Evolutionary conservation across 352 stramenopile species (phyloP).

Genomic region (Pythium aquatile): DNA sequence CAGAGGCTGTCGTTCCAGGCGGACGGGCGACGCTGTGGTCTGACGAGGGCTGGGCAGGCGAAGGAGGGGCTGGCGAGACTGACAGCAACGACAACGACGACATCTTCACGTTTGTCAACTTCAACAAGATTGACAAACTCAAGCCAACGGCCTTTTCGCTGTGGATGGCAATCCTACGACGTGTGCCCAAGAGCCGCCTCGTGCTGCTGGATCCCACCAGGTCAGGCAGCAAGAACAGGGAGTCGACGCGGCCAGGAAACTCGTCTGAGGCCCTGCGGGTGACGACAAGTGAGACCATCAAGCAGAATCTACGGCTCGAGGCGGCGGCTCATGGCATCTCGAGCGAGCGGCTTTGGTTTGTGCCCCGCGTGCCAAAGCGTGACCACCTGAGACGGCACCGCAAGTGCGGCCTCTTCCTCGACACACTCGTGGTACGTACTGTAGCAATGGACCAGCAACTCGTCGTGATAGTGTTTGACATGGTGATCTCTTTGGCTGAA

Average conservation of each 20-base stretch:
- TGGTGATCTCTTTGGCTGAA: not conserved
- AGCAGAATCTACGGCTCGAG: constrained; percentile 48
- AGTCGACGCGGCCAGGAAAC: not conserved
- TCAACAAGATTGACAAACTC: constrained; percentile 89
- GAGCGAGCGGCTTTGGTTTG: constrained; percentile 49
- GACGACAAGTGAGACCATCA: constrained; percentile 32
- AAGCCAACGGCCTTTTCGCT: constrained; percentile 59
- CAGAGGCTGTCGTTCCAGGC: not conserved
- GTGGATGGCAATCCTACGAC: constrained; percentile 70
- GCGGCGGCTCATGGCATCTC: constrained; percentile 52
- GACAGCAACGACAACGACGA: constrained; percentile 5
- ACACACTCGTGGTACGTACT: constrained; percentile 79
- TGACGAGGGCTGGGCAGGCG: not conserved
- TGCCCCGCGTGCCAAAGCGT: constrained; percentile 54
- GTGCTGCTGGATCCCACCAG: constrained; percentile 51
- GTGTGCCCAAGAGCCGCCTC: constrained; percentile 54
- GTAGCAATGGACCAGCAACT: not conserved
- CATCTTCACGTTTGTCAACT: constrained; percentile 75
- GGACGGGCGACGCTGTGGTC: not conserved
- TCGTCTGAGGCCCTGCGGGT: constrained; percentile 1
- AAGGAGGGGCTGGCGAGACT: not conserved
- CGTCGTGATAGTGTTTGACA: not conserved
- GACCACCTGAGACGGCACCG: constrained; percentile 78
- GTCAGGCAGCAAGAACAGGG: not conserved
- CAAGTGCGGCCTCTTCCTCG: constrained; percentile 86